phyloP scores from a whole-genome alignment of 345 rosid species.

The Clausena lansium region DNA sequence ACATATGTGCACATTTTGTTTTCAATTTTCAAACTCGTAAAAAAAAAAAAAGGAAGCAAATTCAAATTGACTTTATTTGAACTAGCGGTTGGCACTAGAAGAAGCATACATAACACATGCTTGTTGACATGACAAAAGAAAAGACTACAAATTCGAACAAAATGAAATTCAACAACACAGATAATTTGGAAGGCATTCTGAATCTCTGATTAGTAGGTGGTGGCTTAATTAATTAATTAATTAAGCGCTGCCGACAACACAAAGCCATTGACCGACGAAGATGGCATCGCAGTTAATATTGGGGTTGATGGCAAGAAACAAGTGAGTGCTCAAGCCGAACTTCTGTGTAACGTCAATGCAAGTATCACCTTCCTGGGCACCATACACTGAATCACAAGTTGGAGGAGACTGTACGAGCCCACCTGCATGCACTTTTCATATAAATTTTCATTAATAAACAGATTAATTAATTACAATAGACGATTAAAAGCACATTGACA shows the following conservation, averaged over 20 bases:
- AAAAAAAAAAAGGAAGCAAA: too few relatives aligned
- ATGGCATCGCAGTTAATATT: slow-evolving; percentile 29
- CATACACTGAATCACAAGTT: too few relatives aligned
- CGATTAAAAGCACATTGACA: too few relatives aligned
- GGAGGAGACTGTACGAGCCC: too few relatives aligned
- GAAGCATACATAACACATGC: background rate
- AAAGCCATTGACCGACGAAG: slow-evolving; percentile 44
- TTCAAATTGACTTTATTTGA: background rate
- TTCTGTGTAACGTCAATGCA: background rate
- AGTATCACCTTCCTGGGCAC: too few relatives aligned
- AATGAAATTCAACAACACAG: background rate
- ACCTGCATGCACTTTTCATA: background rate
- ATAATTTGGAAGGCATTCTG: background rate
- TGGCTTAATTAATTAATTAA: too few relatives aligned
- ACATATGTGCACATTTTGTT: too few relatives aligned
- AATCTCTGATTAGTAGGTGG: too few relatives aligned
- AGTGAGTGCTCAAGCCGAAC: background rate
- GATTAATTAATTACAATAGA: too few relatives aligned
- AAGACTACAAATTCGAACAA: background rate
- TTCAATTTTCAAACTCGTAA: too few relatives aligned
- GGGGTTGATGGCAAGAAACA: slow-evolving; percentile 27
- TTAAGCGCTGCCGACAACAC: slow-evolving; percentile 21
- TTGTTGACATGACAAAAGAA: background rate
- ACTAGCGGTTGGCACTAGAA: background rate
- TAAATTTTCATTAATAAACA: too few relatives aligned